Evolutionary conservation across 345 rosid species (phyloP), one percentile per base, ranked within the genome.

Genomic region (Salix exigua): DNA sequence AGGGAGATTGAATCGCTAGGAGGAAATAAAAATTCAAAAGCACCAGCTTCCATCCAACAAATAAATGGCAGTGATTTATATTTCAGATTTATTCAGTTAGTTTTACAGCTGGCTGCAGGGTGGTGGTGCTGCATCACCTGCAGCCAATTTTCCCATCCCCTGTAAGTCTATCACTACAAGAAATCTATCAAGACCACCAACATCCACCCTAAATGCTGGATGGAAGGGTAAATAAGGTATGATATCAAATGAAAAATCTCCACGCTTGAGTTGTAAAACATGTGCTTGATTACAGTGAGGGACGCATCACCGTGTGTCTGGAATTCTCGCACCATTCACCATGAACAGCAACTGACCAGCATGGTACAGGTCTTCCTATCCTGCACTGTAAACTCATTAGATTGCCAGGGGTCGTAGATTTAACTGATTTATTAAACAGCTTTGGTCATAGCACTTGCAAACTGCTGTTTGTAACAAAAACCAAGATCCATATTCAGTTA

Each of bases 21-120:
- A 55, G 26, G 3, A 55, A 55, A 55, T 9, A 55, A n/a, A 8
- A 55, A 55, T 23, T 55, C 28, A 55, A 0, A 55, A n/a, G 62
- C 62, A n/a, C 28, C 62, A 55, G 28, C 62, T 55, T n/a, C 26
- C 62, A 55, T 33, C 37, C 37, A 33, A 33, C 37, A 33, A 33
- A 9, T 26, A 55, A 55, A n/a, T 55, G 62, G 62, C 12, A 55
- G 64, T 10, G 6, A 68, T 25, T 6, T 67, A 17, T 55, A 67
- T 66, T 35, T 50, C 6, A 28, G 14, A n/a, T 51, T 25, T 67
- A 75, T 75, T 38, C 8, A 5, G 64, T 75, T 55, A 13, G 71
- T 75, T 75, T 66, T 64, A 75, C 73, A 53, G 65, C 67, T 75
- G 33, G 55, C 66, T 35, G 37, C 9, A 18, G 33, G 50, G 50